Base-by-base conservation (phyloP, 2,329 filamentous ascomycete species). In the Arthroderma uncinatum region DNA sequence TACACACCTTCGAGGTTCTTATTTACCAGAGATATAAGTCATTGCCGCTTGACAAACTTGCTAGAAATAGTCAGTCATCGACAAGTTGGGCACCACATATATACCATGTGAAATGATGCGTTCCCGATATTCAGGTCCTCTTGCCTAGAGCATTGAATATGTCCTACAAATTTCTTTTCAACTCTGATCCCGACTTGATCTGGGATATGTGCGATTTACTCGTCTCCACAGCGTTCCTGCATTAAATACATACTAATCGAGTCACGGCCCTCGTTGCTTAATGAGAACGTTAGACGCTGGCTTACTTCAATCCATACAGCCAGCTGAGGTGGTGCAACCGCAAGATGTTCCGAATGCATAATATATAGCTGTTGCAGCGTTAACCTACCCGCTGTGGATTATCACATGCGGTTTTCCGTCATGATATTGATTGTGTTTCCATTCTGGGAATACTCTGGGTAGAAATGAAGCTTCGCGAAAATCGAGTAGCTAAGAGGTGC, bases 281-380 rank as follows among this genome's bases (percentile, higher is more conserved):
- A 28, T 28, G 44, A 30, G 12, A 28, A 48, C 23, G 44, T 30
- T 48, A 42, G 44, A 48, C 21, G 23, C 44, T 40, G 23, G 21
- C 23, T 52, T n/a, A 52, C 25, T 52, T 30, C 28, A 12, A 10
- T 25, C 50, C 34, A 36, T 53, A 34, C 50, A 34, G 14, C 10
- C n/a, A n/a, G n/a, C n/a, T 36, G 30, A 53, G 28, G 50, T 34
- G 30, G 53, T 55, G 53, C 53, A 55, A 55, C 53, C 34, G 36
- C 53, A 39, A 55, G 19, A 36, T 42, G 53, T 55, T 39, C 53
- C 14, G 53, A 42, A 30, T 42, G 34, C 36, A 55, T 55, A 55
- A 28, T 23, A 40, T 37, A 54, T 37, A 39, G n/a, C 42, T 23
- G 25, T 16, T 55, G 44, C 23, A 30, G 21, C 3, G 44, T 28